These are phyloP conservation scores for Pythium dissimile DNA, from an alignment of 352 stramenopile genomes.

Conservation along the genomic window DNA sequence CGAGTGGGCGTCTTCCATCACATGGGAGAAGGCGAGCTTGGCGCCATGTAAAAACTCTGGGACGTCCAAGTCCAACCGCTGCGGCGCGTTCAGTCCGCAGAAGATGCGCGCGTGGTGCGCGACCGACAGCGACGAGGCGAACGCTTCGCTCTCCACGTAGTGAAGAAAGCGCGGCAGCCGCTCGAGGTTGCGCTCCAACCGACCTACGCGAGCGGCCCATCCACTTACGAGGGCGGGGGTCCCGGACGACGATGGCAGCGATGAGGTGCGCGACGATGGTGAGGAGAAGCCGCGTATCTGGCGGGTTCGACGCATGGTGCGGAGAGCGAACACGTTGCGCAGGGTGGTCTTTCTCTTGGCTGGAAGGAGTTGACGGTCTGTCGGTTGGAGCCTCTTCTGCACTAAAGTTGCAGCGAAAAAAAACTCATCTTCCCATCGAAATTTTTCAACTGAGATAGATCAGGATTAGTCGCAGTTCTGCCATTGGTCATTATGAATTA, in stretches of 20 bases:
- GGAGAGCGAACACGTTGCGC: neutral
- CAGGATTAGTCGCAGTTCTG: no score
- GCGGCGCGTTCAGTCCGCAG: constrained; percentile 11
- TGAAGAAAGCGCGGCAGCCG: constrained; percentile 1
- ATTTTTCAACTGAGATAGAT: no score
- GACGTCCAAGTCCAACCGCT: constrained; percentile 17
- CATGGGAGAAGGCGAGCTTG: neutral
- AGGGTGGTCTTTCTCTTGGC: neutral
- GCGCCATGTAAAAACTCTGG: constrained; percentile 11
- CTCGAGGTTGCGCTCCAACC: neutral
- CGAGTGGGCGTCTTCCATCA: constrained; percentile 11
- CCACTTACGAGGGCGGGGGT: constrained; percentile 1
- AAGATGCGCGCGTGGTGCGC: constrained; percentile 15
- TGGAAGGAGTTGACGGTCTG: no score
- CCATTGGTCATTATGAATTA: no score
- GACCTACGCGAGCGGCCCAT: neutral
- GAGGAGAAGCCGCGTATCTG: neutral
- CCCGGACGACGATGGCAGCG: neutral
- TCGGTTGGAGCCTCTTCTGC: no score
- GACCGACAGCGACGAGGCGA: constrained; percentile 14
- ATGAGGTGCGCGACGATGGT: neutral
- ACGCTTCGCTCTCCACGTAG: neutral
- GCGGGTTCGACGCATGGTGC: neutral
- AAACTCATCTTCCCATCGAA: no score
- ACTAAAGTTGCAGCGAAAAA: no score